Percentiles rank a stretch among this genome's conserved stretches.
These are phyloP conservation scores for Pyrrhoderma noxium DNA, from an alignment of 1,284 basidiomycete genomes.

Conservation along the genomic window DNA sequence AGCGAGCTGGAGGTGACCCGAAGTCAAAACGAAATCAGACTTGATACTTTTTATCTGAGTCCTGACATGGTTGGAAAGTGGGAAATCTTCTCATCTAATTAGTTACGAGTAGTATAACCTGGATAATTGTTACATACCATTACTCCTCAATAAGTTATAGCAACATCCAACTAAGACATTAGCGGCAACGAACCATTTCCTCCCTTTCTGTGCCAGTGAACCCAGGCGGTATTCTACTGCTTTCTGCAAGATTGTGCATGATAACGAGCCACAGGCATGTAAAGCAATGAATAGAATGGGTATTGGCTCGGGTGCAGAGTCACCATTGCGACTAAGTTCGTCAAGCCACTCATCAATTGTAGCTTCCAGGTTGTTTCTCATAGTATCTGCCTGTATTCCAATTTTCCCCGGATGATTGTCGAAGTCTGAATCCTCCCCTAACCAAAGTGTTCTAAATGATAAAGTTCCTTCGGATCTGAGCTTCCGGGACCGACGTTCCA, in stretches of 20 bases:
- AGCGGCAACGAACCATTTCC: slow-evolving; percentile 33
- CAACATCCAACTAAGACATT: slow-evolving; percentile 45
- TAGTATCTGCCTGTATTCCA: background rate
- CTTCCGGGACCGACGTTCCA: slow-evolving; percentile 28
- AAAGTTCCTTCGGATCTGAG: slow-evolving; percentile 12
- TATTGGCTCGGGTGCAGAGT: slow-evolving; percentile 16
- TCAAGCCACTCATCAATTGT: slow-evolving; percentile 14
- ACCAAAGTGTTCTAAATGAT: slow-evolving; percentile 8
- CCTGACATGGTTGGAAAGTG: slow-evolving; percentile 29
- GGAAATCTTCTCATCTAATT: slow-evolving; percentile 34
- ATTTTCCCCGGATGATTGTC: slow-evolving; percentile 11
- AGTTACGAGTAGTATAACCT: slow-evolving; percentile 17
- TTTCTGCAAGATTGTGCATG: slow-evolving; percentile 36
- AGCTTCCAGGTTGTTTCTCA: background rate
- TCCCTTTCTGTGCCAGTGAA: background rate
- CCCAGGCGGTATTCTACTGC: slow-evolving; percentile 26
- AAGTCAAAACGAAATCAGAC: slow-evolving; percentile 22
- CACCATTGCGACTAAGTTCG: slow-evolving; percentile 18
- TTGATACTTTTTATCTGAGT: slow-evolving; percentile 9
- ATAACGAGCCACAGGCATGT: slow-evolving; percentile 49
- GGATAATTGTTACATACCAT: slow-evolving; percentile 26
- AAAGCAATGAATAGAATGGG: slow-evolving; percentile 58
- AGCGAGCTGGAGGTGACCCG: slow-evolving; percentile 48
- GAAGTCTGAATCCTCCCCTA: slow-evolving; percentile 8
- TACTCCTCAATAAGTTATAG: slow-evolving; percentile 41